phyloP scores from a whole-genome alignment of 805 yeast species.

The Saturnispora silvae region DNA sequence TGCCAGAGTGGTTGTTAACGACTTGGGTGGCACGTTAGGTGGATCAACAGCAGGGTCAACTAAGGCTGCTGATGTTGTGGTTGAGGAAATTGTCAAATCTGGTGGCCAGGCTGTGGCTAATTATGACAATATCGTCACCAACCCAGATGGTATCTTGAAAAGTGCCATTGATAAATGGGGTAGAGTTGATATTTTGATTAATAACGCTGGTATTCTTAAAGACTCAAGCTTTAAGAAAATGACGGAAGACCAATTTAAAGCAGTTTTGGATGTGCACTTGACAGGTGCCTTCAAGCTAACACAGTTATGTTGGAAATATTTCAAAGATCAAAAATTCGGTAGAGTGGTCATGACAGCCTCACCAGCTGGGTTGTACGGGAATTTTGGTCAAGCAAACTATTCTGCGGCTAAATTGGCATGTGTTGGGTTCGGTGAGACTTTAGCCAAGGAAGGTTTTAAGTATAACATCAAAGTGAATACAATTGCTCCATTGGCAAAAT shows the following conservation, averaged over 20 bases:
- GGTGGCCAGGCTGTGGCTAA: constrained; percentile 92
- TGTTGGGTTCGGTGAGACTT: constrained; percentile 86
- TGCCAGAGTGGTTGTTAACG: constrained; percentile 92
- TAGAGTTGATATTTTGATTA: constrained; percentile 76
- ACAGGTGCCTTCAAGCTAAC: constrained; percentile 82
- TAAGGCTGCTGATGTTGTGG: constrained; percentile 78
- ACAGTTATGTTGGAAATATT: constrained; percentile 85
- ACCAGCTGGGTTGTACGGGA: constrained; percentile 95
- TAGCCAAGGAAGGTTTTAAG: constrained; percentile 87
- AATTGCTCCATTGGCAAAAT: constrained; percentile 91
- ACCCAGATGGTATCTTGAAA: constrained; percentile 75
- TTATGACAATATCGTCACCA: constrained; percentile 75
- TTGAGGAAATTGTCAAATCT: constrained; percentile 59
- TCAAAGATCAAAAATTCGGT: constrained; percentile 78
- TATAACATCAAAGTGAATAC: constrained; percentile 77
- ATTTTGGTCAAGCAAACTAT: constrained; percentile 94
- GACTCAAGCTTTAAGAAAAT: constrained; percentile 82
- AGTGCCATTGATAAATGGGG: constrained; percentile 84
- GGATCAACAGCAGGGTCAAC: constrained; percentile 62
- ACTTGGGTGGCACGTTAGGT: constrained; percentile 72
- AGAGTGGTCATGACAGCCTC: constrained; percentile 89
- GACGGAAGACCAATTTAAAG: constrained; percentile 67
- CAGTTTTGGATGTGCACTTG: constrained; percentile 79
- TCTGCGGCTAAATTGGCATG: constrained; percentile 87
- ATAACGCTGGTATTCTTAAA: constrained; percentile 91